These are phyloP conservation scores for Leucocoprinus sp. DNA, from an alignment of 768 basidiomycete species.

Conservation along the genomic window DNA sequence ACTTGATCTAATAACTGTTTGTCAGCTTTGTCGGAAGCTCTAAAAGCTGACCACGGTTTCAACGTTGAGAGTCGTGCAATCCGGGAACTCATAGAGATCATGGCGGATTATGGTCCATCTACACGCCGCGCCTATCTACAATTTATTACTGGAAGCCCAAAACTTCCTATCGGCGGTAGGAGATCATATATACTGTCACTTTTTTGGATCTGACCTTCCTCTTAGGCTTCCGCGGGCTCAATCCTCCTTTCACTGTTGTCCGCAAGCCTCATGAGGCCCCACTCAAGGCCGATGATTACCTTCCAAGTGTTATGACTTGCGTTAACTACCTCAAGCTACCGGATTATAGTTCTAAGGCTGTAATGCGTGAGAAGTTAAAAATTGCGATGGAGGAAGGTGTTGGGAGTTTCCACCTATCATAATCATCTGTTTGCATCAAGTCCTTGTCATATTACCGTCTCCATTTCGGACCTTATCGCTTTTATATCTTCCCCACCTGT, in stretches of 20 bases:
- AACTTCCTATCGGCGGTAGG: slow-evolving; percentile 90
- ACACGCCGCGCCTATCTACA: slow-evolving; percentile 85
- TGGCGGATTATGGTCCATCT: slow-evolving; percentile 68
- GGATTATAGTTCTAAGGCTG: slow-evolving; percentile 82
- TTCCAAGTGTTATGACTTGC: slow-evolving; percentile 98
- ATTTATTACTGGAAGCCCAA: slow-evolving; percentile 97
- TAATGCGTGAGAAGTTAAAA: slow-evolving; percentile 77
- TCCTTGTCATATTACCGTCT: background rate
- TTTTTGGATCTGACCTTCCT: background rate
- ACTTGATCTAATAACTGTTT: slow-evolving; percentile 1
- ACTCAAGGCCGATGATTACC: slow-evolving; percentile 84
- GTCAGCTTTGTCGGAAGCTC: slow-evolving; percentile 74
- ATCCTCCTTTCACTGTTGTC: slow-evolving; percentile 91
- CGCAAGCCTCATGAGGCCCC: slow-evolving; percentile 94
- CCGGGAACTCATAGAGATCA: slow-evolving; percentile 76
- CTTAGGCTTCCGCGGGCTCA: slow-evolving; percentile 87
- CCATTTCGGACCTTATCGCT: slow-evolving; percentile 8
- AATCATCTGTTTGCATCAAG: slow-evolving; percentile 20
- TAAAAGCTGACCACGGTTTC: slow-evolving; percentile 98
- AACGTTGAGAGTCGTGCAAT: slow-evolving; percentile 92
- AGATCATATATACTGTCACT: slow-evolving; percentile 6
- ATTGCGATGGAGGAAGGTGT: slow-evolving; percentile 90
- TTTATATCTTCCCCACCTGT: slow-evolving; percentile 4
- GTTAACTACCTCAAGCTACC: slow-evolving; percentile 95
- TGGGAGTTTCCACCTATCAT: slow-evolving; percentile 97